Conservation (phyloP, 306 rosid species). For the Mucuna pruriens region DNA sequence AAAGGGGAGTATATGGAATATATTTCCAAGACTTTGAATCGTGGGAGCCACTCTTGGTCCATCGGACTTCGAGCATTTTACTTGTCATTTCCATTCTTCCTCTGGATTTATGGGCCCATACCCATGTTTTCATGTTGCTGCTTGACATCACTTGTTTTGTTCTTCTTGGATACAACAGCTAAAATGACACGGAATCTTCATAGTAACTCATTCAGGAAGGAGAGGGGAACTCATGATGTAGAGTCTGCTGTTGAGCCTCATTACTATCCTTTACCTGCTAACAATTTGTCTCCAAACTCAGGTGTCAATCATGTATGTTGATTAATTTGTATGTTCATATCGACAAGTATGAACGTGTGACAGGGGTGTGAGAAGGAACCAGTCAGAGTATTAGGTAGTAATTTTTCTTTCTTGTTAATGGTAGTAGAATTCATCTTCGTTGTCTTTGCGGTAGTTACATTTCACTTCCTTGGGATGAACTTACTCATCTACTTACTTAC, state of each 20-base stretch:
- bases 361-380: neutral
- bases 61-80: conserved; percentile 83
- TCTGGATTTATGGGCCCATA: conserved; percentile 89
- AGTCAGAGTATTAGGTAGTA: neutral
- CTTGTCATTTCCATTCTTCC: conserved; percentile 83
- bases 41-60: conserved; percentile 81
- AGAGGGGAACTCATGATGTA: conserved; percentile 31
- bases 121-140: conserved; percentile 79
- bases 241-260: conserved; percentile 49
- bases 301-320: neutral
- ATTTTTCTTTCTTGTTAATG: conserved; percentile 14
- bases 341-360: neutral
- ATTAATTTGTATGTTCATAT: neutral
- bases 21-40: conserved; percentile 65
- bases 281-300: conserved; percentile 4
- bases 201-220: conserved; percentile 52
- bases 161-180: conserved; percentile 81
- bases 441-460: neutral
- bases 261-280: conserved; percentile 18
- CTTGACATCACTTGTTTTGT: conserved; percentile 58
- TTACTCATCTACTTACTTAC: neutral
- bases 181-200: conserved; percentile 70
- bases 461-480: conserved; percentile 22
- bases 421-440: neutral
- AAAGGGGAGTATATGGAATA: conserved; percentile 54